A percentile compares a stretch with the other conserved stretches of the same genome.
Conservation (phyloP, 2,329 filamentous ascomycete species). For the Phialocephala sp. region DNA sequence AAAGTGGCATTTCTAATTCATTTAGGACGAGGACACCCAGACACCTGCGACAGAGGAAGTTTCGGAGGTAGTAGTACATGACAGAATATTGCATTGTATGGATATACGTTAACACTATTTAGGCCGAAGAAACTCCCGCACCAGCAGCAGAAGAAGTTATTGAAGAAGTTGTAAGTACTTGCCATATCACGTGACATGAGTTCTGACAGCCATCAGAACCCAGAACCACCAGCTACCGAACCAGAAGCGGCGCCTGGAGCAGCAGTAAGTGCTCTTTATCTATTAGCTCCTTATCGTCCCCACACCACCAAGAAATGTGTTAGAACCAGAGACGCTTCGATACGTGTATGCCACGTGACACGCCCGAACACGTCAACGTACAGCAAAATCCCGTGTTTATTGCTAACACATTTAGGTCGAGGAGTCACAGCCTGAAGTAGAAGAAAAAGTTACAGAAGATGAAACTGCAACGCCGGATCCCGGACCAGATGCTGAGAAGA, state of each 20-base stretch:
- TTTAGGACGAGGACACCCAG: not conserved
- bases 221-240: slow-evolving; percentile 2
- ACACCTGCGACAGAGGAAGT: not conserved
- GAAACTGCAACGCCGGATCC: not conserved
- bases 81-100: not conserved
- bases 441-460: not conserved
- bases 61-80: not conserved
- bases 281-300: not conserved
- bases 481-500: not conserved
- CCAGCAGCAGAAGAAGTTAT: not conserved
- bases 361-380: not conserved
- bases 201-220: not conserved
- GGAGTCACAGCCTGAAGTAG: not conserved
- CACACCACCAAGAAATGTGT: not conserved
- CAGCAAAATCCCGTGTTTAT: not conserved
- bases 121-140: slow-evolving; percentile 16
- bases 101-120: not conserved
- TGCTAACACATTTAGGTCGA: slow-evolving; percentile 13
- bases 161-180: slow-evolving; percentile 4
- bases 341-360: slow-evolving; percentile 1
- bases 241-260: not conserved
- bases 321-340: not conserved
- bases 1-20: not conserved
- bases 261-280: not conserved
- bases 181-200: not conserved